Conservation (phyloP, 2,329 filamentous ascomycete genomes). For the Orbilia javanica region DNA sequence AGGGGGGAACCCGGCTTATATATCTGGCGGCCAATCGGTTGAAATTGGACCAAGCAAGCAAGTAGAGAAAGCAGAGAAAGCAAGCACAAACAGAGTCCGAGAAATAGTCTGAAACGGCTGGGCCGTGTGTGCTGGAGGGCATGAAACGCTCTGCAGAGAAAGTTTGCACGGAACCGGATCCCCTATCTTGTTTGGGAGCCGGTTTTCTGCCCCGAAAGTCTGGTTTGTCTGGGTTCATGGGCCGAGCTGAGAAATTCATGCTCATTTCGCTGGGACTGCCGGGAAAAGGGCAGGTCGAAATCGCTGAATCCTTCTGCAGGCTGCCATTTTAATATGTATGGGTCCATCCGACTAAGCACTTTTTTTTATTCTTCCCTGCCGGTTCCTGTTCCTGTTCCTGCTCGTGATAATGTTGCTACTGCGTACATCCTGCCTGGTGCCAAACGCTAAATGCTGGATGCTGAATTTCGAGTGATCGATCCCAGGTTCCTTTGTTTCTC, state of each 20-base stretch:
- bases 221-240: constrained; percentile 54
- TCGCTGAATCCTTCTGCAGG: constrained; percentile 32
- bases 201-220: constrained; percentile 43
- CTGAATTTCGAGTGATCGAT: background rate
- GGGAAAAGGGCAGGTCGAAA: constrained; percentile 9
- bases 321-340: constrained; percentile 14
- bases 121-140: constrained; percentile 24
- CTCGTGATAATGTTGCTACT: constrained; percentile 5
- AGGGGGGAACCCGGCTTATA: background rate
- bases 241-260: constrained; percentile 33
- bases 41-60: constrained; percentile 14
- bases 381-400: background rate
- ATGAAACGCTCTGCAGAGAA: constrained; percentile 40
- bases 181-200: constrained; percentile 50
- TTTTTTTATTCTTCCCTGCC: background rate
- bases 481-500: constrained; percentile 29
- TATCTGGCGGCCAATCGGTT: constrained; percentile 32
- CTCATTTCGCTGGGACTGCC: constrained; percentile 55
- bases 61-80: too few species aligned
- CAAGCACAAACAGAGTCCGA: background rate
- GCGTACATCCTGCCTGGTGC: background rate
- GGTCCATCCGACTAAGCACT: background rate
- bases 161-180: constrained; percentile 49
- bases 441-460: background rate
- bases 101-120: constrained; percentile 42